phyloP scores from a whole-genome alignment of 2,329 filamentous ascomycete genomes.

The Camillea tinctor region DNA sequence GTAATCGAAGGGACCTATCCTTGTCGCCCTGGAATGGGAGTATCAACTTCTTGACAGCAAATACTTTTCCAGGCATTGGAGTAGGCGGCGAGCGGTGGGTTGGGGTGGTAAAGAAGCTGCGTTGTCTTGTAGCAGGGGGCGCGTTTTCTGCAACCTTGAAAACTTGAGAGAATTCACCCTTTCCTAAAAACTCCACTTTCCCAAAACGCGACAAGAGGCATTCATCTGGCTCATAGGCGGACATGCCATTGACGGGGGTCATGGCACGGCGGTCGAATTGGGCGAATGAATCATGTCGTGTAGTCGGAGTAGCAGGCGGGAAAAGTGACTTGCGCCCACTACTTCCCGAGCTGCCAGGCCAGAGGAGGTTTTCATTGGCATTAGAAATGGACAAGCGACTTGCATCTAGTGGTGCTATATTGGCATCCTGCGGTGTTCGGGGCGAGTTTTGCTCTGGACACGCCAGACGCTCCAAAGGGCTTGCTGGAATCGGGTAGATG shows the following conservation, averaged over 20 bases:
- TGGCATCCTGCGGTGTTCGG: constrained; percentile 71
- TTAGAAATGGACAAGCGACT: constrained; percentile 81
- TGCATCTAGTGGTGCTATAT: constrained; percentile 72
- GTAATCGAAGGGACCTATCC: constrained; percentile 79
- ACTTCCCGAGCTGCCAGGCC: constrained; percentile 40
- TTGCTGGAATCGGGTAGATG: constrained; percentile 53
- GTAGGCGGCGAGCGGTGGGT: constrained; percentile 51
- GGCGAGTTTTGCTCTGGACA: constrained; percentile 56
- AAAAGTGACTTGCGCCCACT: constrained; percentile 40
- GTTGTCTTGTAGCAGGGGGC: constrained; percentile 42
- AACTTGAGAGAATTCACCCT: constrained; percentile 91
- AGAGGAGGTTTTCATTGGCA: constrained; percentile 39
- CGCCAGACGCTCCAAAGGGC: constrained; percentile 57
- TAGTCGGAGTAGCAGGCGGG: constrained; percentile 81
- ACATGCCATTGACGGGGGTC: constrained; percentile 67
- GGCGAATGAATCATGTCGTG: constrained; percentile 55
- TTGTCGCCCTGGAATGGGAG: constrained; percentile 73
- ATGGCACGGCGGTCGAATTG: constrained; percentile 60
- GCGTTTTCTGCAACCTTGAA: constrained; percentile 66
- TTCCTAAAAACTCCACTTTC: constrained; percentile 76
- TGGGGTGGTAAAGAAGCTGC: constrained; percentile 44
- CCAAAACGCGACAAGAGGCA: constrained; percentile 74
- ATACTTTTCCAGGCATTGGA: constrained; percentile 61
- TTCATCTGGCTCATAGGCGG: constrained; percentile 72
- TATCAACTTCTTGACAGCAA: constrained; percentile 91